Evolutionary conservation across 2,329 filamentous ascomycete genomes (phyloP), one percentile per base, ranked within the genome.

Genomic region (Exophiala oligosperma): DNA sequence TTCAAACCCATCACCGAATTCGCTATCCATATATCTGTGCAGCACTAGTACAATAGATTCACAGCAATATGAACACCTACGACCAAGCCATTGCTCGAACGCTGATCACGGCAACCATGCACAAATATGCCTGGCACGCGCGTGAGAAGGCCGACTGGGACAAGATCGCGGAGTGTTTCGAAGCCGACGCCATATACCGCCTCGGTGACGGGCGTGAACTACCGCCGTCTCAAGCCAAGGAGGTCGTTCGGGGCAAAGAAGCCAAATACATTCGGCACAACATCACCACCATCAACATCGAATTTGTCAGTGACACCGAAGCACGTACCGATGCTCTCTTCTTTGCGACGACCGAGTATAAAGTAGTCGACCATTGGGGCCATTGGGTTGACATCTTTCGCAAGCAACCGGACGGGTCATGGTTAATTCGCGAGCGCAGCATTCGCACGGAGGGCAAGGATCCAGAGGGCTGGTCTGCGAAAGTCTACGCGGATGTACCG

Each of bases 261-360:
- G 32, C 54, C 21, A 37, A 51, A 9, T 56, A 43, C 46, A 50
- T 56, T 35, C 54, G 47, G 2, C 54, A 56, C 28, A 47, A 50
- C 14, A 51, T 56, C 24, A 56, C 54, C 46, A 56, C 46, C 44
- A 51, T 56, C 17, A 47, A 56, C 23, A 56, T 56, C 8, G 7
- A 56, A 5, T 56, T 56, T 35, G 24, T 50, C 29, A 11, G 4
- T 21, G 14, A 7, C 5, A 35, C 9, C 7, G 47, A 50, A 50
- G 54, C 54, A 17, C 54, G 32, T 26, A 56, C 54, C 17, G 9
- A 51, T 7, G n/a, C 54, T 1, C 44, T 21, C 17, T 56, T 37
- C 47, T 35, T 56, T n/a, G 47, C 37, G 24, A 50, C 23, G 2
- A 50, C 47, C 14, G 17, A 56, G 29, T 2, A 37, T 11, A 43